Conservation (phyloP, 441 rosid genomes). For the Theobroma grandiflorum region DNA sequence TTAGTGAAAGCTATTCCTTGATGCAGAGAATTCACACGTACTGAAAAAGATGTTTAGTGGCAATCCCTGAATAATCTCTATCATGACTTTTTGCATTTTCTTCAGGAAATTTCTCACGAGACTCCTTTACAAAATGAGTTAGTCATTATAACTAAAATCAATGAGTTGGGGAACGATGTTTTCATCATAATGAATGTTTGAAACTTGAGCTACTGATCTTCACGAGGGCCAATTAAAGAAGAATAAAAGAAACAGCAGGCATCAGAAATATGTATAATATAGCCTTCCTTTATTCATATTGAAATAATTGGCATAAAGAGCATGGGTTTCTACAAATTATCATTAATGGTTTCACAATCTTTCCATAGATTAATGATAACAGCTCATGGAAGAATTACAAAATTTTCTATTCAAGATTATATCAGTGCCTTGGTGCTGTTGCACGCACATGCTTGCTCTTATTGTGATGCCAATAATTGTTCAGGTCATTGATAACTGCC, state of each 20-base stretch:
- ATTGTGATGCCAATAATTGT: background rate
- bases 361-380: background rate
- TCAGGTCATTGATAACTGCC: conserved; percentile 4
- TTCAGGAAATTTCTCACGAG: too few relatives aligned
- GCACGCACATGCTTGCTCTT: background rate
- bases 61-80: background rate
- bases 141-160: background rate
- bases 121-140: too few relatives aligned
- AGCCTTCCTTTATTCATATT: background rate
- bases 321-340: background rate
- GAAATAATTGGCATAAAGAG: background rate
- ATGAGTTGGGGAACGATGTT: background rate
- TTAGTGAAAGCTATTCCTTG: background rate
- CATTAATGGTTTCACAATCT: background rate
- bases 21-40: background rate
- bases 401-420: background rate
- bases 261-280: background rate
- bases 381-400: background rate
- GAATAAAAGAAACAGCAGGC: too few relatives aligned
- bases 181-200: background rate
- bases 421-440: background rate
- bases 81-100: background rate
- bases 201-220: background rate
- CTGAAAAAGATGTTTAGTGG: background rate
- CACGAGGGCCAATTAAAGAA: too few relatives aligned